A percentile compares a stretch with the other conserved stretches of the same genome.
Evolutionary conservation across 2,329 filamentous ascomycete genomes (phyloP).

Genomic region (Fusarium pseudonygamai): DNA sequence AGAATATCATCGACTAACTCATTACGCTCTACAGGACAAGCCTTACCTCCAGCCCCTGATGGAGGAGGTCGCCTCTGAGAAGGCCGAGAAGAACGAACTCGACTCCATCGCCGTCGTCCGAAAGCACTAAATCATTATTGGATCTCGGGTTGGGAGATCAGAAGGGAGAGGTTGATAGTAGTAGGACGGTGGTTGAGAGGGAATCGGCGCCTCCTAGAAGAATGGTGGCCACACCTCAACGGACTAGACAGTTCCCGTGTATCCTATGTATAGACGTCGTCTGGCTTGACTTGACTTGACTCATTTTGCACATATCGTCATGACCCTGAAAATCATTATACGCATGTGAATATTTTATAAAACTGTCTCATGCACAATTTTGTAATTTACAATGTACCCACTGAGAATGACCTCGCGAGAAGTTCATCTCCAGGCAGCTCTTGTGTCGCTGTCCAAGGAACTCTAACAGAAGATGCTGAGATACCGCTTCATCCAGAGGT

Average conservation of each 20-base stretch:
- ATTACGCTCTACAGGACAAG: slow-evolving; percentile 52
- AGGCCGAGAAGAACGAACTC: slow-evolving; percentile 62
- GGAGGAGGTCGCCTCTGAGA: slow-evolving; percentile 59
- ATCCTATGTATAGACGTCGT: slow-evolving; percentile 50
- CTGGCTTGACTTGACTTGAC: slow-evolving; percentile 44
- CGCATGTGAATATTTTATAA: slow-evolving; percentile 28
- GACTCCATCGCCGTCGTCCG: slow-evolving; percentile 61
- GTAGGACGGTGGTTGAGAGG: slow-evolving; percentile 35
- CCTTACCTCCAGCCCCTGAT: slow-evolving; percentile 66
- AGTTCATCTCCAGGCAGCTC: slow-evolving; percentile 17
- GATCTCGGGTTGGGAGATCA: slow-evolving; percentile 10
- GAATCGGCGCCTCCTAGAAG: slow-evolving; percentile 36
- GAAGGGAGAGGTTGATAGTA: slow-evolving; percentile 21
- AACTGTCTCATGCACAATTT: slow-evolving; percentile 39
- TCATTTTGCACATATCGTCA: slow-evolving; percentile 40
- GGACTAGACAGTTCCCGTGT: slow-evolving; percentile 48
- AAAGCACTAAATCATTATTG: slow-evolving; percentile 53
- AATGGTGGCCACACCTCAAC: slow-evolving; percentile 35
- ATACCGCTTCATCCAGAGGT: slow-evolving; percentile 14
- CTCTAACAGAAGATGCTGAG: slow-evolving; percentile 7
- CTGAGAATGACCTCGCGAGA: slow-evolving; percentile 16
- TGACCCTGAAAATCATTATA: background rate
- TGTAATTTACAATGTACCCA: slow-evolving; percentile 39
- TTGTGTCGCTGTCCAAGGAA: slow-evolving; percentile 20
- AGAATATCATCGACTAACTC: slow-evolving; percentile 27